Conservation (phyloP, 176 grass and related monocot genomes). For the Chrysopogon serrulatus region DNA sequence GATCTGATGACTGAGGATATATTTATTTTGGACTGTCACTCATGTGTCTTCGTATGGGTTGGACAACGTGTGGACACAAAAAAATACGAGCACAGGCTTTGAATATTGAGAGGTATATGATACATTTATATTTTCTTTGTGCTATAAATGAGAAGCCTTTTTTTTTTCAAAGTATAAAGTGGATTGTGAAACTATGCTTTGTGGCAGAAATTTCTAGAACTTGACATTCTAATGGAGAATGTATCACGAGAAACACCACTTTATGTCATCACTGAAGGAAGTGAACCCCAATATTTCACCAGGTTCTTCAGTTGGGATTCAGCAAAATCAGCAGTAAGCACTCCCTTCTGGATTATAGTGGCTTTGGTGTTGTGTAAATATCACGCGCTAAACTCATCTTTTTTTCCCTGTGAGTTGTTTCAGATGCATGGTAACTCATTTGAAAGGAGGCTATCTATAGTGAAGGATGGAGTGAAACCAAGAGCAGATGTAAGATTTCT, state of each 20-base stretch:
- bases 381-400: slow-evolving; percentile 9
- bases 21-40: slow-evolving; percentile 91
- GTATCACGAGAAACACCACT: slow-evolving; percentile 70
- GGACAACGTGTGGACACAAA: slow-evolving; percentile 78
- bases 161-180: not conserved
- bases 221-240: slow-evolving; percentile 92
- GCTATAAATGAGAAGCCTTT: not conserved
- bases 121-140: slow-evolving; percentile 12
- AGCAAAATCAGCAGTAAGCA: slow-evolving; percentile 89
- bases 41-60: slow-evolving; percentile 80
- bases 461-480: slow-evolving; percentile 80
- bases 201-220: slow-evolving; percentile 86
- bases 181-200: not conserved
- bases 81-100: slow-evolving; percentile 74
- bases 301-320: slow-evolving; percentile 97
- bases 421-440: slow-evolving; percentile 99
- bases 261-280: slow-evolving; percentile 88
- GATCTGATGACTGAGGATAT: slow-evolving; percentile 98
- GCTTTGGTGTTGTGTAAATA: slow-evolving; percentile 9
- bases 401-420: slow-evolving; percentile 36
- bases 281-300: slow-evolving; percentile 85
- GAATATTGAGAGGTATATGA: slow-evolving; percentile 81
- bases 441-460: slow-evolving; percentile 82
- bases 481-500: slow-evolving; percentile 69
- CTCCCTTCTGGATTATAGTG: slow-evolving; percentile 11